Conservation (phyloP, 257 asterid genomes). For the Nicotiana undulata region DNA sequence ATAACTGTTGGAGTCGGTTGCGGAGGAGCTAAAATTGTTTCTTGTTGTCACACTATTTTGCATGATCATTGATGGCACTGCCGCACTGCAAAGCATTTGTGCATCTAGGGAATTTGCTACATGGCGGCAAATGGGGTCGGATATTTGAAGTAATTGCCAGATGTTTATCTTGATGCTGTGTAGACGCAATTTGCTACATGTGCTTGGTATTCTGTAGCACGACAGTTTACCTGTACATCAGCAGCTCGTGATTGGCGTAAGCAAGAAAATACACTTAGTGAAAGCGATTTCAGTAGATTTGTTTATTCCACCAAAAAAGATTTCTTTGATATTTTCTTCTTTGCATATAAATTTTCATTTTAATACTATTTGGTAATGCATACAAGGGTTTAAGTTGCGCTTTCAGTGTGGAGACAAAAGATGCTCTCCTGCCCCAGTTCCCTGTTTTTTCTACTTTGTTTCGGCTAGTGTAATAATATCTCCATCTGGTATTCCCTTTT, state of each 20-base stretch:
- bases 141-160: not conserved
- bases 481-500: not conserved
- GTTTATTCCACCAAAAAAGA: not conserved
- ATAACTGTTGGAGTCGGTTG: not conserved
- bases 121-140: not conserved
- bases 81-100: not conserved
- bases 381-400: not conserved
- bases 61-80: not conserved
- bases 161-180: not conserved
- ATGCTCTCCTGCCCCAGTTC: not conserved
- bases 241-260: not conserved
- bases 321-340: not conserved
- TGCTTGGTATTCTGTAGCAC: not conserved
- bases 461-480: not conserved
- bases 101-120: not conserved
- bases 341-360: not conserved
- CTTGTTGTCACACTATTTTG: not conserved
- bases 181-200: not conserved
- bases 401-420: not conserved
- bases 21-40: not conserved
- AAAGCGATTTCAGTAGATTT: not conserved
- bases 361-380: not conserved
- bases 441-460: not conserved
- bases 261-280: not conserved
- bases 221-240: not conserved